A percentile compares a stretch with the other conserved stretches of the same genome.
phyloP scores from a whole-genome alignment of 1,284 basidiomycete species.

The Ganoderma sp. region DNA sequence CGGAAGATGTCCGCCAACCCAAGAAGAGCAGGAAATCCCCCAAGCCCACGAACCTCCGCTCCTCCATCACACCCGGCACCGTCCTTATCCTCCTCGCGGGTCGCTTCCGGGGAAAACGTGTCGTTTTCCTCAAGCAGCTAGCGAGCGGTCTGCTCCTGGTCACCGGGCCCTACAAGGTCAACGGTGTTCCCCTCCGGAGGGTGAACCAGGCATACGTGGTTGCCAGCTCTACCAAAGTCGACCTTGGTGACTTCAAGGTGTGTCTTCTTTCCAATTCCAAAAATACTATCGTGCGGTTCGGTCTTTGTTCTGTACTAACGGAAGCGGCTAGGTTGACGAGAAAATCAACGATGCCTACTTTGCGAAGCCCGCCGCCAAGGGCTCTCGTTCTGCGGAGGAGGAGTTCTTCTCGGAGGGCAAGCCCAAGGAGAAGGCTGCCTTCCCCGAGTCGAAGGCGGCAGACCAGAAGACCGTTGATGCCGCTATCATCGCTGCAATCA shows the following conservation, averaged over 20 bases:
- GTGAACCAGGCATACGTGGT: slow-evolving; percentile 99
- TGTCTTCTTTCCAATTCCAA: slow-evolving; percentile 24
- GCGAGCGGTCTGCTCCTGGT: slow-evolving; percentile 93
- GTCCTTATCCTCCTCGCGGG: slow-evolving; percentile 97
- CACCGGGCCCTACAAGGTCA: slow-evolving; percentile 98
- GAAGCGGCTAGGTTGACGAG: slow-evolving; percentile 67
- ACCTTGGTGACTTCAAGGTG: slow-evolving; percentile 81
- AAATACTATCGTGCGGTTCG: neutral
- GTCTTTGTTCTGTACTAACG: neutral
- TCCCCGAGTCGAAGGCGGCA: slow-evolving; percentile 88
- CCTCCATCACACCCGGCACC: slow-evolving; percentile 92
- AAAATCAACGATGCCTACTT: slow-evolving; percentile 98
- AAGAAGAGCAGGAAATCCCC: slow-evolving; percentile 92
- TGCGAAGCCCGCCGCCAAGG: slow-evolving; percentile 78
- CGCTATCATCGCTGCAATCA: slow-evolving; percentile 84
- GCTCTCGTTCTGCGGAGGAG: slow-evolving; percentile 83
- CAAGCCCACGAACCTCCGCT: slow-evolving; percentile 80
- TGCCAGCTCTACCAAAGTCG: slow-evolving; percentile 96
- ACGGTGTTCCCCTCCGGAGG: slow-evolving; percentile 97
- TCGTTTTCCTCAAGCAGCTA: slow-evolving; percentile 98
- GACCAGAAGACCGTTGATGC: slow-evolving; percentile 96
- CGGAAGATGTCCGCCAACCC: slow-evolving; percentile 90
- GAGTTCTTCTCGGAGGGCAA: slow-evolving; percentile 97
- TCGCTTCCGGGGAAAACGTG: slow-evolving; percentile 97
- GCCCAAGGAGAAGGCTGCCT: slow-evolving; percentile 90